These are phyloP conservation scores for Tolypocladium cylindrosporum DNA, from an alignment of 2,329 filamentous ascomycete genomes.

Conservation along the genomic window DNA sequence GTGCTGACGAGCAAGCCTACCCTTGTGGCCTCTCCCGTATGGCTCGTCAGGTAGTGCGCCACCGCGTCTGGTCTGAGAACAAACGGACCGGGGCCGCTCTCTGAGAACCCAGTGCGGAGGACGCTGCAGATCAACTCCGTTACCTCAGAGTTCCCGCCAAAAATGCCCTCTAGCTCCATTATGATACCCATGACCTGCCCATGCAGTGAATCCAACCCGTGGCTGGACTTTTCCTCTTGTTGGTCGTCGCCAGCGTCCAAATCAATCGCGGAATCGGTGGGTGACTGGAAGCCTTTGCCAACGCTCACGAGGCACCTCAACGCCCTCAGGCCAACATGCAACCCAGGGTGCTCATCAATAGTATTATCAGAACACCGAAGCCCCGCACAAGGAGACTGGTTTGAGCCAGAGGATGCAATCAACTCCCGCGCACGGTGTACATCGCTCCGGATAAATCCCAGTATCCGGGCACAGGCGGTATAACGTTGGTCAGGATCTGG, in stretches of 20 bases:
- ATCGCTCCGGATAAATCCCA: slow-evolving; percentile 53
- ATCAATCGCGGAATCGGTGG: slow-evolving; percentile 57
- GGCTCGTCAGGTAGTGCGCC: slow-evolving; percentile 54
- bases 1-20: slow-evolving; percentile 62
- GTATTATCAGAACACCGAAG: slow-evolving; percentile 16
- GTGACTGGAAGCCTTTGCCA: slow-evolving; percentile 61
- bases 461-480: slow-evolving; percentile 44
- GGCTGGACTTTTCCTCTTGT: slow-evolving; percentile 1
- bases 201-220: slow-evolving; percentile 27
- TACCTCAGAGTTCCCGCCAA: slow-evolving; percentile 54
- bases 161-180: slow-evolving; percentile 36
- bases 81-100: slow-evolving; percentile 65
- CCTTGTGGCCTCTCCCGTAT: slow-evolving; percentile 50
- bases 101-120: slow-evolving; percentile 64
- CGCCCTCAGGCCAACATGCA: slow-evolving; percentile 42
- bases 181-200: slow-evolving; percentile 36
- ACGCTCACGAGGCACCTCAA: slow-evolving; percentile 61
- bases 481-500: slow-evolving; percentile 45
- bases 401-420: slow-evolving; percentile 3
- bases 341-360: slow-evolving; percentile 29
- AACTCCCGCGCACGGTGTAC: slow-evolving; percentile 17
- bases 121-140: slow-evolving; percentile 63
- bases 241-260: slow-evolving; percentile 40
- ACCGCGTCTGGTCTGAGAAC: slow-evolving; percentile 59
- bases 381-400: slow-evolving; percentile 12